A percentile compares a stretch with the other conserved stretches of the same genome.
phyloP scores from a whole-genome alignment of 2,329 filamentous ascomycete species.

The Penicillium polonicum region DNA sequence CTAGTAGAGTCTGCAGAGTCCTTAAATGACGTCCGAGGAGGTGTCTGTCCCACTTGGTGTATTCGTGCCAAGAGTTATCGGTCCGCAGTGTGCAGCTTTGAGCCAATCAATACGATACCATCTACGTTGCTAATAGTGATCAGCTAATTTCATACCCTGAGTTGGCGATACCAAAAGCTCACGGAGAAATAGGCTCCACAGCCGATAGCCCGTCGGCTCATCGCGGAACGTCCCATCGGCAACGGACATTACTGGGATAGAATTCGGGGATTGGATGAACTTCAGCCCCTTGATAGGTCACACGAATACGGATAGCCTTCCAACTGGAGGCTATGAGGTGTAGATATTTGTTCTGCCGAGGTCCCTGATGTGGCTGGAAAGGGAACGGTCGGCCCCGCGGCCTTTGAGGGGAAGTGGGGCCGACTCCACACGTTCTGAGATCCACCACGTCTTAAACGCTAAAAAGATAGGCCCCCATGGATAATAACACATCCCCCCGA shows the following conservation, averaged over 20 bases:
- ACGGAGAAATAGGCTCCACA: slow-evolving; percentile 12
- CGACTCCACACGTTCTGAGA: neutral
- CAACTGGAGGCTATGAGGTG: too few relatives aligned
- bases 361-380: too few relatives aligned
- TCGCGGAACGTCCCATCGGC: slow-evolving; percentile 8
- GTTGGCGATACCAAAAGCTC: slow-evolving; percentile 1
- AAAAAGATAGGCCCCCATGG: neutral
- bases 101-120: neutral
- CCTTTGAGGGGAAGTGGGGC: neutral
- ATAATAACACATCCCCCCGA: too few relatives aligned
- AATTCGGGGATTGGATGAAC: neutral
- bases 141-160: slow-evolving; percentile 1
- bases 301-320: accelerated
- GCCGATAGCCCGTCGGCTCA: slow-evolving; percentile 12
- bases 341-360: too few relatives aligned
- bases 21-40: neutral
- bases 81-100: too few relatives aligned
- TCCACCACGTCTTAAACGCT: slow-evolving; percentile 1
- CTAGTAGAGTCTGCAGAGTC: neutral
- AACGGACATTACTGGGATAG: neutral
- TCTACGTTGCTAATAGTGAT: slow-evolving; percentile 7
- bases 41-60: neutral
- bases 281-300: neutral
- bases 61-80: neutral
- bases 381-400: neutral